A percentile compares a stretch with the other conserved stretches of the same genome.
Evolutionary conservation across 139 green algal genomes (phyloP).

Genomic region (Closterium sp.): DNA sequence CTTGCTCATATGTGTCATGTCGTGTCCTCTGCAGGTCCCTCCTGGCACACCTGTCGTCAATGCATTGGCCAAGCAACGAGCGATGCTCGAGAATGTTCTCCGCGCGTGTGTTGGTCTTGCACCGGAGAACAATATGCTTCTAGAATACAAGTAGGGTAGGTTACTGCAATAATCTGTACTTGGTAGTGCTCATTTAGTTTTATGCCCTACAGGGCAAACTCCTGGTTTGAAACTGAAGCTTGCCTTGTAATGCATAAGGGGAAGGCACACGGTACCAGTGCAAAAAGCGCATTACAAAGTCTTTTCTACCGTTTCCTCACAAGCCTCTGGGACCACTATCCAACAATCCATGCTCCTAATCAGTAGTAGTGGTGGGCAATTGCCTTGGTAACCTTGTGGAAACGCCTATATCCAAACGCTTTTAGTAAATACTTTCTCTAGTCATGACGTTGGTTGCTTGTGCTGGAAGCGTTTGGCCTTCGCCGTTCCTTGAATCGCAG

Average conservation of each 20-base stretch:
- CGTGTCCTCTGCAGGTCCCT: slow-evolving; percentile 37
- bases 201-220: not conserved
- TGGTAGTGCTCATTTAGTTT: not conserved
- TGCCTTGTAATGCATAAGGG: no score
- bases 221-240: no score
- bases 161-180: no score
- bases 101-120: slow-evolving; percentile 90
- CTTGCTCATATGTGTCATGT: not conserved
- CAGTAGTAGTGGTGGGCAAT: no score
- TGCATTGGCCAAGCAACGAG: slow-evolving; percentile 92
- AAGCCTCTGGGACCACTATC: no score
- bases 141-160: slow-evolving; percentile 74
- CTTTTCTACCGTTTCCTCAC: no score
- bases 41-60: slow-evolving; percentile 92
- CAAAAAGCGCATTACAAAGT: no score
- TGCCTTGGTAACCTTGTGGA: no score
- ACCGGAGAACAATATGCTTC: slow-evolving; percentile 96
- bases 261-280: no score
- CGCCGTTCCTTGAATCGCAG: not conserved
- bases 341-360: no score
- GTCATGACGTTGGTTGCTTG: not conserved
- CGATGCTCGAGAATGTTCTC: slow-evolving; percentile 97
- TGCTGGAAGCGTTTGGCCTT: not conserved
- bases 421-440: no score
- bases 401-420: no score